phyloP scores from a whole-genome alignment of 2,329 filamentous ascomycete genomes.

The Lasiodiplodia gonubiensis region DNA sequence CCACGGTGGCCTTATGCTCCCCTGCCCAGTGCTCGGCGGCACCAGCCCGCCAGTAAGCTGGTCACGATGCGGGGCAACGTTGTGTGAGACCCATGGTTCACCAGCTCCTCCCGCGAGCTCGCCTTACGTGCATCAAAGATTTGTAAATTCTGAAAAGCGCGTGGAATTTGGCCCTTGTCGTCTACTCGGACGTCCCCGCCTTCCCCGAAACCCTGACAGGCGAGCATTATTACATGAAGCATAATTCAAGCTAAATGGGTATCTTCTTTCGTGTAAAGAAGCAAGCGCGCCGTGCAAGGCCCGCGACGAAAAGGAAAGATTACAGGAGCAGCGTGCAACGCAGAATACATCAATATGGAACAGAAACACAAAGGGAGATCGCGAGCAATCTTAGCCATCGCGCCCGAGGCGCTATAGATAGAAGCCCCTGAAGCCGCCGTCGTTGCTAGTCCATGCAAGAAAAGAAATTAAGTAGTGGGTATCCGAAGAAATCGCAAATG shows the following conservation, averaged over 20 bases:
- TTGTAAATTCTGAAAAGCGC: slow-evolving; percentile 12
- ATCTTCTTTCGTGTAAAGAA: slow-evolving; percentile 27
- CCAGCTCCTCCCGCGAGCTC: slow-evolving; percentile 6
- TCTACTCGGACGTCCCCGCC: slow-evolving; percentile 17
- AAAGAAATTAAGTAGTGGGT: slow-evolving; percentile 26
- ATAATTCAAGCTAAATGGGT: slow-evolving; percentile 13
- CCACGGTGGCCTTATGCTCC: slow-evolving; percentile 7
- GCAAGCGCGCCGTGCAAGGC: slow-evolving; percentile 6
- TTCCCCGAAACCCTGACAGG: not conserved
- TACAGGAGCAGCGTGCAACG: slow-evolving; percentile 14
- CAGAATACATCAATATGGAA: slow-evolving; percentile 21
- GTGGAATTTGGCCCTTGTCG: slow-evolving; percentile 6
- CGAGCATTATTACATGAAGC: slow-evolving; percentile 25
- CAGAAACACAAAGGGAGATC: slow-evolving; percentile 12
- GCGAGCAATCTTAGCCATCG: slow-evolving; percentile 20
- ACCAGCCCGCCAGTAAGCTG: not conserved
- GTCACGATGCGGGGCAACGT: slow-evolving; percentile 14
- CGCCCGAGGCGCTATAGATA: slow-evolving; percentile 19
- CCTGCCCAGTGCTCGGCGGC: not conserved
- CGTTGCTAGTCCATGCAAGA: slow-evolving; percentile 25
- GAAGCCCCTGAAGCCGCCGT: slow-evolving; percentile 18
- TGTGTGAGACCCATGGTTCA: slow-evolving; percentile 20
- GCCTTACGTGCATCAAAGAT: slow-evolving; percentile 17
- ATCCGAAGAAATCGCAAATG: slow-evolving; percentile 25
- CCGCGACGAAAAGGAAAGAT: slow-evolving; percentile 12